Evolutionary conservation across 2,329 filamentous ascomycete genomes (phyloP).

Genomic region (Penicillium sp.): DNA sequence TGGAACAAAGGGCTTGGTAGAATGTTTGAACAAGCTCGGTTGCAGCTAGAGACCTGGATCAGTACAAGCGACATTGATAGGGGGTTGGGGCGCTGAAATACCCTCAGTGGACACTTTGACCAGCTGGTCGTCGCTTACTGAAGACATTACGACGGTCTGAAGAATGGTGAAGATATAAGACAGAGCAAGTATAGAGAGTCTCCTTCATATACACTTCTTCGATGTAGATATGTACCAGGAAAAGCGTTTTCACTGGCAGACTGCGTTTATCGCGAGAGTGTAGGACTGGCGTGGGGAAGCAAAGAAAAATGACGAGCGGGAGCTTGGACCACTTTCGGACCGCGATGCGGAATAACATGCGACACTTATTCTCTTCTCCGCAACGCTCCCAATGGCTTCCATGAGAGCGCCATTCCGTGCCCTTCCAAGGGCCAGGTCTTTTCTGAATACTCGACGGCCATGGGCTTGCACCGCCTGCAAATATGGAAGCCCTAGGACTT

Average conservation of each 20-base stretch:
- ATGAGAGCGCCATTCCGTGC: conserved; percentile 30
- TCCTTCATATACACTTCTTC: background rate
- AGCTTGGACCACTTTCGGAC: conserved; percentile 40
- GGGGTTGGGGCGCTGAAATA: conserved; percentile 19
- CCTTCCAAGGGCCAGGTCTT: conserved; percentile 31
- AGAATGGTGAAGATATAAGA: background rate
- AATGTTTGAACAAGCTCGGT: conserved; percentile 71
- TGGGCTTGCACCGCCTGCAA: conserved; percentile 36
- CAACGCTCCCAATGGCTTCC: conserved; percentile 28
- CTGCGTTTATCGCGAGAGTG: background rate
- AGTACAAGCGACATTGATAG: background rate
- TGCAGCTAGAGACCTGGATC: conserved; percentile 56
- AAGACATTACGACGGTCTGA: conserved; percentile 30
- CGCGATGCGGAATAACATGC: conserved; percentile 29
- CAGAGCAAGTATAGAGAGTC: background rate
- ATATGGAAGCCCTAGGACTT: conserved; percentile 15
- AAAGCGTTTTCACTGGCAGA: background rate
- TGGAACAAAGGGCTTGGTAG: conserved; percentile 70
- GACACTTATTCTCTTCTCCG: conserved; percentile 13
- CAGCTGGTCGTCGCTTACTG: conserved; percentile 35
- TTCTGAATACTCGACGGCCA: conserved; percentile 22
- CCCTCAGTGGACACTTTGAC: conserved; percentile 46
- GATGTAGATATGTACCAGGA: background rate
- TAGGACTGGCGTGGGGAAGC: background rate
- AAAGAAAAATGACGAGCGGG: conserved; percentile 25